These are phyloP conservation scores for Primulina tabacum DNA, from an alignment of 257 asterid genomes.

Conservation along the genomic window DNA sequence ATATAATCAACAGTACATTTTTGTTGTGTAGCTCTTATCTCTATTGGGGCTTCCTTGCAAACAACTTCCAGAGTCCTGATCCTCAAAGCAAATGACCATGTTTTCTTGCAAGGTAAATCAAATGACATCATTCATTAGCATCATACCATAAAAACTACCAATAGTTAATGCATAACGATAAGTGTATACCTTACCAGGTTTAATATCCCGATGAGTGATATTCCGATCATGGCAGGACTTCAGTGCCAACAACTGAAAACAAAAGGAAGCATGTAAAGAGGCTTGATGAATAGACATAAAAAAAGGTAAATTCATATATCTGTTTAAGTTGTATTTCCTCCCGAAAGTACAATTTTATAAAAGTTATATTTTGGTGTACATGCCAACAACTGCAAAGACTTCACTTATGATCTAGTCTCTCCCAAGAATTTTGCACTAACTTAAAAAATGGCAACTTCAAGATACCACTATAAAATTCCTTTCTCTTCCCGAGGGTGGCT, in stretches of 20 bases:
- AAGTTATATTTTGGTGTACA: too few relatives aligned
- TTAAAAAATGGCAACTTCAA: too few relatives aligned
- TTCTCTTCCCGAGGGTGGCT: too few relatives aligned
- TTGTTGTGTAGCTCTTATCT: constrained; percentile 60
- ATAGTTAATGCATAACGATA: constrained; percentile 6
- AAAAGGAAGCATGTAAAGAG: constrained; percentile 27
- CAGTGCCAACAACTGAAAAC: constrained; percentile 74
- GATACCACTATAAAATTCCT: too few relatives aligned
- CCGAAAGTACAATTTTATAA: too few relatives aligned
- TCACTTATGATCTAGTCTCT: too few relatives aligned
- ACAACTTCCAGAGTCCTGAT: constrained; percentile 74
- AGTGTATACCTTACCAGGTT: constrained; percentile 69
- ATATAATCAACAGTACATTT: constrained; percentile 48
- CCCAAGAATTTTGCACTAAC: too few relatives aligned
- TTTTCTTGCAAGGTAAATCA: constrained; percentile 55
- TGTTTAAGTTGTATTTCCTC: background rate
- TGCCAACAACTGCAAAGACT: background rate
- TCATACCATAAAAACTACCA: constrained; percentile 12
- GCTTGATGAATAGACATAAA: constrained; percentile 1
- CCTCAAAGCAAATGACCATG: constrained; percentile 94
- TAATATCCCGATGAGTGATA: constrained; percentile 94
- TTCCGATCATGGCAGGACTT: constrained; percentile 93
- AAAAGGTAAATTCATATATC: background rate
- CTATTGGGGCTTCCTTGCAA: constrained; percentile 58
- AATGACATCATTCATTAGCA: constrained; percentile 25